Conservation (phyloP, 2,329 filamentous ascomycete genomes). For the Drechslerella stenobrocha region DNA sequence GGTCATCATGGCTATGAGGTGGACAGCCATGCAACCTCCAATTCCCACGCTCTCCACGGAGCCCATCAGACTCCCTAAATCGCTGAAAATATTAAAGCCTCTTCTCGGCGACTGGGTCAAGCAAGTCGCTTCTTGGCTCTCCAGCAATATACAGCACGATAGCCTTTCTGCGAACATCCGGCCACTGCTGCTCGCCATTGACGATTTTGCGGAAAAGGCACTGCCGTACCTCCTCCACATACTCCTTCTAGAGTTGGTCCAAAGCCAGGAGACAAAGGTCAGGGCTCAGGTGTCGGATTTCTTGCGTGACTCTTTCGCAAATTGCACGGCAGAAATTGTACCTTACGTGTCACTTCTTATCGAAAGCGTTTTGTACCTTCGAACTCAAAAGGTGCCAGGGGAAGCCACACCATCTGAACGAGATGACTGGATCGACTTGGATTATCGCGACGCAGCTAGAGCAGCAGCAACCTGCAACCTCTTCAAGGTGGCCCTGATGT, state of each 20-base stretch:
- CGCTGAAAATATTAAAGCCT: constrained; percentile 26
- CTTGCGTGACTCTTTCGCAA: constrained; percentile 67
- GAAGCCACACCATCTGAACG: constrained; percentile 80
- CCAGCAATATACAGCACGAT: constrained; percentile 39
- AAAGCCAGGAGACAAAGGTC: constrained; percentile 65
- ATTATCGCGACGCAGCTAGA: constrained; percentile 69
- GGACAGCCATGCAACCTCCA: constrained; percentile 46
- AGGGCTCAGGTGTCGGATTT: constrained; percentile 66
- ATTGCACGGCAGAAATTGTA: constrained; percentile 58
- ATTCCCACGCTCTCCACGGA: constrained; percentile 15
- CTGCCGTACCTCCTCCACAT: constrained; percentile 80
- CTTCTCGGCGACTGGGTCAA: constrained; percentile 39
- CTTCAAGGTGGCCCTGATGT: constrained; percentile 81
- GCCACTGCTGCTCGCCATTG: constrained; percentile 38
- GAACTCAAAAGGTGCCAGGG: constrained; percentile 72
- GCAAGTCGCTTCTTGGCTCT: constrained; percentile 41
- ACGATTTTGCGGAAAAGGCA: constrained; percentile 50
- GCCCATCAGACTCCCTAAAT: constrained; percentile 18
- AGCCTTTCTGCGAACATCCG: constrained; percentile 38
- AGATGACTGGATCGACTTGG: constrained; percentile 80
- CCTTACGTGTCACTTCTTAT: constrained; percentile 73
- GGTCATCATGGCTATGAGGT: constrained; percentile 56
- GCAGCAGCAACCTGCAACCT: constrained; percentile 79
- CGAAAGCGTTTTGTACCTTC: constrained; percentile 81
- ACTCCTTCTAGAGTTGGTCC: constrained; percentile 70